A percentile compares a stretch with the other conserved stretches of the same genome.
phyloP scores from a whole-genome alignment of 75 land plant species.

The Sequoia sempervirens region DNA sequence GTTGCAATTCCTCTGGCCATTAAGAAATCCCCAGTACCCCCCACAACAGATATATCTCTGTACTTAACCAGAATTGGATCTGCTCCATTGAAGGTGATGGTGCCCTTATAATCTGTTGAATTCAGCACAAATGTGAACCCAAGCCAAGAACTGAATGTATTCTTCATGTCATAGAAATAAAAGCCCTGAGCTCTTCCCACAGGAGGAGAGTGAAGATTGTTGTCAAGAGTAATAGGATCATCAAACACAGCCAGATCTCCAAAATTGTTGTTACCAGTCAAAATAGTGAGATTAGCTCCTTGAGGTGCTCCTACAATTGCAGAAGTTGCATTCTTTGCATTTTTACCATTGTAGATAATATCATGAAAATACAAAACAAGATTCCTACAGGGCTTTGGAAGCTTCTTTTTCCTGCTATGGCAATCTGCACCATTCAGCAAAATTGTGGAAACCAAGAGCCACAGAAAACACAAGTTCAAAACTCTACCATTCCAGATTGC shows the following conservation, averaged over 20 bases:
- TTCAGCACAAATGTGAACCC: slow-evolving; percentile 50
- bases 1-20: slow-evolving; percentile 58
- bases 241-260: slow-evolving; percentile 49
- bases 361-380: slow-evolving; percentile 46
- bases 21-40: slow-evolving; percentile 63
- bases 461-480: neutral
- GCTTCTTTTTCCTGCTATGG: neutral
- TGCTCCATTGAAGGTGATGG: slow-evolving; percentile 42
- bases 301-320: slow-evolving; percentile 31
- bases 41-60: slow-evolving; percentile 50
- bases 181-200: slow-evolving; percentile 51
- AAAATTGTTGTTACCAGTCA: slow-evolving; percentile 31
- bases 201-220: slow-evolving; percentile 28
- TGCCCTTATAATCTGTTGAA: slow-evolving; percentile 34
- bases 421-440: neutral
- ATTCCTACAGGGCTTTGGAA: slow-evolving; percentile 21
- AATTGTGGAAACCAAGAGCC: neutral
- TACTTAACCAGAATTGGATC: slow-evolving; percentile 38
- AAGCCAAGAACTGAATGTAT: slow-evolving; percentile 39
- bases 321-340: slow-evolving; percentile 34
- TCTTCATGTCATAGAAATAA: slow-evolving; percentile 39
- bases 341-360: slow-evolving; percentile 42
- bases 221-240: slow-evolving; percentile 47
- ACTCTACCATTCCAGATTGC: neutral
- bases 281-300: slow-evolving; percentile 25